Percentiles rank a stretch among this genome's conserved stretches.
Conservation (phyloP, 1,139 yeast genomes). For the Nakaseomyces nivariensis region DNA sequence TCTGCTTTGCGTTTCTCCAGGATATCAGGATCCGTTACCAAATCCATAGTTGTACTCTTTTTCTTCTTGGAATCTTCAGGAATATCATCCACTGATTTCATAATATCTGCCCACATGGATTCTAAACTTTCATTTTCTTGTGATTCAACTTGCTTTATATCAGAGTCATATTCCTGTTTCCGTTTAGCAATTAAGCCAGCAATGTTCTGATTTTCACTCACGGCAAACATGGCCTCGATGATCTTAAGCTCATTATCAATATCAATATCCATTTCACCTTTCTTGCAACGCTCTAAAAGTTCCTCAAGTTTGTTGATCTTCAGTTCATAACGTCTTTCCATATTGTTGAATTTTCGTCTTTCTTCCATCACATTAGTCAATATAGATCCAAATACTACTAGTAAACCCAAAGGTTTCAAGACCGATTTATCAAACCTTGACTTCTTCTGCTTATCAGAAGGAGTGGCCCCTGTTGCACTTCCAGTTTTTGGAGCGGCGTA, state of each 20-base stretch:
- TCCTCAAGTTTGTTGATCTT: conserved; percentile 30
- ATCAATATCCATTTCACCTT: conserved; percentile 24
- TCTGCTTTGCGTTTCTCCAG: conserved; percentile 24
- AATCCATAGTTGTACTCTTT: neutral
- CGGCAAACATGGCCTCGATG: conserved; percentile 28
- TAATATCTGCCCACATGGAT: conserved; percentile 19
- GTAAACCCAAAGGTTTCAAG: conserved; percentile 26
- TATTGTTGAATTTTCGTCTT: conserved; percentile 31
- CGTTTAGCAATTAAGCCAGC: neutral
- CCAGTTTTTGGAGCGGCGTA: neutral
- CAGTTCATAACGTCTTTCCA: conserved; percentile 32
- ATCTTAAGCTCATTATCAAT: conserved; percentile 28
- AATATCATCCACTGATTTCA: conserved; percentile 16
- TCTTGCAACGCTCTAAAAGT: conserved; percentile 18
- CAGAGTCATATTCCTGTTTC: neutral
- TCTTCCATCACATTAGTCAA: conserved; percentile 32
- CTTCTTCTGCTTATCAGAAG: conserved; percentile 3
- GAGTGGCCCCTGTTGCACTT: neutral
- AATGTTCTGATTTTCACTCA: neutral
- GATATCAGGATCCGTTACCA: conserved; percentile 9
- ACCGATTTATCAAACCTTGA: conserved; percentile 28
- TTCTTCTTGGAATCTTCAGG: neutral
- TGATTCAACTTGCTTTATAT: neutral
- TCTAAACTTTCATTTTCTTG: conserved; percentile 21
- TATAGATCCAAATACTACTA: conserved; percentile 30